These are phyloP conservation scores for Aquilaria yunnanensis DNA, from an alignment of 345 rosid species.

Conservation along the genomic window DNA sequence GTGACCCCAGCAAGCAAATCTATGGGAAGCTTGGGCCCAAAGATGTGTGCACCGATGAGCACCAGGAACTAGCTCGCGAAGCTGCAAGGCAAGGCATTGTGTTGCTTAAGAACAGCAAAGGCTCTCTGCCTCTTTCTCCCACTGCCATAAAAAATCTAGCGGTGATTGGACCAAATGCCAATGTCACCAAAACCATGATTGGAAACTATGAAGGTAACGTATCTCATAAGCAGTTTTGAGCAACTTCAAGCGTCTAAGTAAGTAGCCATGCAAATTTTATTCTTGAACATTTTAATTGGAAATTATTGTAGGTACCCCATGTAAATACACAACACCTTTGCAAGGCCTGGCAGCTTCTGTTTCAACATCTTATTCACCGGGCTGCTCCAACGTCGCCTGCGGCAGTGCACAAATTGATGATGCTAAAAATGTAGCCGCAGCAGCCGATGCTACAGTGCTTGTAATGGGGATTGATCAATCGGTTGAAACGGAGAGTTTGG, in stretches of 20 bases:
- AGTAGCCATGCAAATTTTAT: not conserved
- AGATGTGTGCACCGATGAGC: constrained; percentile 65
- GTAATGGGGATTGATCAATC: constrained; percentile 80
- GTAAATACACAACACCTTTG: constrained; percentile 80
- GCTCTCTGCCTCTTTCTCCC: constrained; percentile 65
- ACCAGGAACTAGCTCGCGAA: constrained; percentile 80
- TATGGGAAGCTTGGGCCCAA: constrained; percentile 75
- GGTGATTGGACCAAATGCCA: constrained; percentile 90
- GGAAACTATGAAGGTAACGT: constrained; percentile 81
- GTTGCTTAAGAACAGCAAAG: constrained; percentile 57
- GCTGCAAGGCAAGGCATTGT: constrained; percentile 97
- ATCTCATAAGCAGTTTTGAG: too few species aligned
- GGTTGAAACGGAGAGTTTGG: constrained; percentile 60
- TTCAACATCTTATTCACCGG: constrained; percentile 47
- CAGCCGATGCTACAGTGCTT: constrained; percentile 74
- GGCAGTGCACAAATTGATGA: constrained; percentile 49
- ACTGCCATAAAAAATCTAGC: constrained; percentile 52
- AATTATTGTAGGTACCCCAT: constrained; percentile 52
- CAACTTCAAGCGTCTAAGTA: not conserved
- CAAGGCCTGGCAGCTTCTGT: constrained; percentile 61
- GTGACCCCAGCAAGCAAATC: constrained; percentile 65
- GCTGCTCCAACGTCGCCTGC: constrained; percentile 74
- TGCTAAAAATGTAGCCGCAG: constrained; percentile 47
- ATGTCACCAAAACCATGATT: constrained; percentile 90
- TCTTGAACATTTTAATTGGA: not conserved